phyloP scores from a whole-genome alignment of 768 basidiomycete genomes.

The Leccinum obscurum region DNA sequence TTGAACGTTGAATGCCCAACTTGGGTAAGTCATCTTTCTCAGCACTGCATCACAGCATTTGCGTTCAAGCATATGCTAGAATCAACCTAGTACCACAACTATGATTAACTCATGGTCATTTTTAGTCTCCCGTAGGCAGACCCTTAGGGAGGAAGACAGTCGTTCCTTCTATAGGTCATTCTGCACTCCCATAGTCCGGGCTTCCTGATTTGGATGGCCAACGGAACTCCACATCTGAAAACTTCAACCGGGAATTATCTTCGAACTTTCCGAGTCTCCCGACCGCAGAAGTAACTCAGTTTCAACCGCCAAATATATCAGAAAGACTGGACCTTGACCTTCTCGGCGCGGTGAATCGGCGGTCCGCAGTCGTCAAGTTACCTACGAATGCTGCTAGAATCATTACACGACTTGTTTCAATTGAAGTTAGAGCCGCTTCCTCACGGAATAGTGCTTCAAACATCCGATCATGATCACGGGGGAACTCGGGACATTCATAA shows the following conservation, averaged over 20 bases:
- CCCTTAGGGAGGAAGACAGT: too few species aligned
- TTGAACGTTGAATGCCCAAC: too few species aligned
- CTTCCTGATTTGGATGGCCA: too few species aligned
- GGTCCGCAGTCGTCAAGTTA: background rate
- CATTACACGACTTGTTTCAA: too few species aligned
- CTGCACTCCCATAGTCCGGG: too few species aligned
- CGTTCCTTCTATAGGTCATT: too few species aligned
- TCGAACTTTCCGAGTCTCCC: background rate
- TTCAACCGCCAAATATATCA: background rate
- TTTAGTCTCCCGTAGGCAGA: too few species aligned
- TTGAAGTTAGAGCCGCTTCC: background rate
- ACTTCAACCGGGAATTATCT: background rate
- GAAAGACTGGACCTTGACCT: background rate
- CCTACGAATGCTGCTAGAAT: background rate
- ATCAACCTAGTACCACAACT: too few species aligned
- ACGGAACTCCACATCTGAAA: background rate
- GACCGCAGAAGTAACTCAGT: background rate
- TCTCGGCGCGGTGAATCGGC: background rate
- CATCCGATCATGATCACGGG: conserved; percentile 14
- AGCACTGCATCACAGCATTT: too few species aligned
- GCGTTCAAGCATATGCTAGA: too few species aligned
- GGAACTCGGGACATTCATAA: conserved; percentile 5
- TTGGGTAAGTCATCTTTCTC: too few species aligned
- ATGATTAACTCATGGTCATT: too few species aligned
- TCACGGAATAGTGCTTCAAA: background rate